These are phyloP conservation scores for Phoenix roebelenii DNA, from an alignment of 176 grass and related monocot species.

Conservation along the genomic window DNA sequence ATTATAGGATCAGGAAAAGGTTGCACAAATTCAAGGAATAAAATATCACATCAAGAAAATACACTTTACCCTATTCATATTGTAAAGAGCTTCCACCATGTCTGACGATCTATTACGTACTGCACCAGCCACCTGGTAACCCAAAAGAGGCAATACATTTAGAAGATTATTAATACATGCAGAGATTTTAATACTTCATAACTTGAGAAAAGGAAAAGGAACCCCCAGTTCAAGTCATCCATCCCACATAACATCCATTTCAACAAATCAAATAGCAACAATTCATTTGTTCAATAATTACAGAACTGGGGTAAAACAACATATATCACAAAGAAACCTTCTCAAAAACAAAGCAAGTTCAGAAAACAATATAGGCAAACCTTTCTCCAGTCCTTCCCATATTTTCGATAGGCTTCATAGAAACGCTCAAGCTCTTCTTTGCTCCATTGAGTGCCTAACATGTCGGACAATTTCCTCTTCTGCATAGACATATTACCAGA, in stretches of 20 bases:
- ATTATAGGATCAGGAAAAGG: not conserved
- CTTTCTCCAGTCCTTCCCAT: constrained; percentile 98
- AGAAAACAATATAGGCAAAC: constrained; percentile 27
- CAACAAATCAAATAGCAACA: too few relatives aligned
- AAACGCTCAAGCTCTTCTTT: constrained; percentile 96
- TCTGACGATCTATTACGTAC: constrained; percentile 80
- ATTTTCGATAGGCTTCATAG: constrained; percentile 86
- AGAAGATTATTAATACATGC: too few relatives aligned
- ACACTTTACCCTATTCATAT: constrained; percentile 76
- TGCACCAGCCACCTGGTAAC: constrained; percentile 56
- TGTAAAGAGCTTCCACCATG: constrained; percentile 92
- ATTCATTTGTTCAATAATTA: too few relatives aligned
- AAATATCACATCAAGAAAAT: constrained; percentile 15
- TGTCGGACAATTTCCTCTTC: constrained; percentile 87
- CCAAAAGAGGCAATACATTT: constrained; percentile 10
- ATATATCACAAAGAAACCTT: too few relatives aligned
- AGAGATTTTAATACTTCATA: too few relatives aligned
- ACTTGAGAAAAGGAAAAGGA: too few relatives aligned
- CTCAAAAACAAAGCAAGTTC: too few relatives aligned
- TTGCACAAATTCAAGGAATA: not conserved
- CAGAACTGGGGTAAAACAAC: too few relatives aligned
- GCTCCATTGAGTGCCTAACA: constrained; percentile 89
- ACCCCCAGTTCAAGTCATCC: too few relatives aligned
- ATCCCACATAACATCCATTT: too few relatives aligned
- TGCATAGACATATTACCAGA: constrained; percentile 27